A percentile compares a stretch with the other conserved stretches of the same genome.
Conservation (phyloP, 225 moss, liverwort and hornwort genomes). For the Lunularia cruciata region DNA sequence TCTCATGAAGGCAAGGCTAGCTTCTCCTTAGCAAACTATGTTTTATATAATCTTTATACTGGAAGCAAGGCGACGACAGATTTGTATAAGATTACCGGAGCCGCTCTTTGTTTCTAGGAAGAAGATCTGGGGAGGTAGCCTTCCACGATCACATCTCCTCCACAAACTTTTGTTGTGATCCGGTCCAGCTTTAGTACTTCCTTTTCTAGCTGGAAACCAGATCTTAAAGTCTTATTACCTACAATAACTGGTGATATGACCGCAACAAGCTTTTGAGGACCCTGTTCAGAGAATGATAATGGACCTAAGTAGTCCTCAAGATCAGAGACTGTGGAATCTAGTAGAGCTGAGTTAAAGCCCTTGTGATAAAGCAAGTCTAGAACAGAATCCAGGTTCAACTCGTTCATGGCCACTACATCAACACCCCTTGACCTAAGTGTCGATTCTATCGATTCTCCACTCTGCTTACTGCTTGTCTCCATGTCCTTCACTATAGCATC, state of each 20-base stretch:
- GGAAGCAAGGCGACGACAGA: too few species aligned
- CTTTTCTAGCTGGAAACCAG: conserved; percentile 47
- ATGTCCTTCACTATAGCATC: conserved; percentile 38
- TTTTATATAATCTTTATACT: too few species aligned
- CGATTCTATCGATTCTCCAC: conserved; percentile 40
- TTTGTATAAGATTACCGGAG: too few species aligned
- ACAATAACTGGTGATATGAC: conserved; percentile 67
- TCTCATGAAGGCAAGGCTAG: too few species aligned
- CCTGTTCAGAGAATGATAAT: conserved; percentile 51
- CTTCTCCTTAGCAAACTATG: too few species aligned
- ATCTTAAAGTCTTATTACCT: conserved; percentile 47
- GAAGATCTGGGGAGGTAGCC: conserved; percentile 46
- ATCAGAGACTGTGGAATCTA: conserved; percentile 66
- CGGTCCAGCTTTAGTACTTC: conserved; percentile 59
- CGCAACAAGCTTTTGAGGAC: conserved; percentile 66
- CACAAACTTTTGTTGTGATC: conserved; percentile 53
- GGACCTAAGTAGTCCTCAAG: conserved; percentile 61
- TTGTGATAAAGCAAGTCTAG: conserved; percentile 56
- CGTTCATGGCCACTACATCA: conserved; percentile 67
- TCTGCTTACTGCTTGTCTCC: conserved; percentile 26
- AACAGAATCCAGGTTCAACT: conserved; percentile 55
- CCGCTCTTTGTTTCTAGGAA: neutral
- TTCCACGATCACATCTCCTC: conserved; percentile 62
- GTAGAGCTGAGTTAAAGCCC: conserved; percentile 69
- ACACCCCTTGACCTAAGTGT: conserved; percentile 59